phyloP scores from a whole-genome alignment of 768 basidiomycete species.

The Gymnopilus junonius region DNA sequence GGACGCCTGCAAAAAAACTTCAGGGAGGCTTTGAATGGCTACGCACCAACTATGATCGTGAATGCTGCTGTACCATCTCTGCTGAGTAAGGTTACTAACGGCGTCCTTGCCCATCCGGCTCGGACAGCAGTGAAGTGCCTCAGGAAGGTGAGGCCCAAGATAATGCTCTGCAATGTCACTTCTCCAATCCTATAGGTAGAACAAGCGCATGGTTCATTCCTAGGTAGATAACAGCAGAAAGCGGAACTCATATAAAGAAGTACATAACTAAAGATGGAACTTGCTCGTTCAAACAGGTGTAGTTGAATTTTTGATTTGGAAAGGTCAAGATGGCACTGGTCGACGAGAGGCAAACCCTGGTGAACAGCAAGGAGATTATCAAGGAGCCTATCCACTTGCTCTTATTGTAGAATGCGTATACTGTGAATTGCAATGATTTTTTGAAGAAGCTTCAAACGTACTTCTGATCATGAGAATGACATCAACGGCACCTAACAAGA shows the following conservation, averaged over 20 bases:
- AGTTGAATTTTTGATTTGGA: constrained; percentile 16
- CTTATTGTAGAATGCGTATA: constrained; percentile 20
- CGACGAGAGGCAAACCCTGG: constrained; percentile 9
- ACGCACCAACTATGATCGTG: constrained; percentile 14
- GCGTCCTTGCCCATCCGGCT: constrained; percentile 18
- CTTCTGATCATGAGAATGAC: constrained; percentile 21
- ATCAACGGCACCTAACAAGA: constrained; percentile 16
- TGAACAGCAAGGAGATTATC: constrained; percentile 7
- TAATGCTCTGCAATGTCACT: constrained; percentile 16
- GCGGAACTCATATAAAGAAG: constrained; percentile 13
- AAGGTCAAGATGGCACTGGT: constrained; percentile 15
- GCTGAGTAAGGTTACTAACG: constrained; percentile 17
- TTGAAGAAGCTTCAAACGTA: neutral
- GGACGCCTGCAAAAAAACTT: constrained; percentile 7
- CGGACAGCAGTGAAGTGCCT: constrained; percentile 21
- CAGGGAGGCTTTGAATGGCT: neutral
- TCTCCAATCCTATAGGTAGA: constrained; percentile 12
- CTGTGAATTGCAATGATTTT: neutral
- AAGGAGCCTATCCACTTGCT: constrained; percentile 14
- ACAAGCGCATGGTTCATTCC: neutral
- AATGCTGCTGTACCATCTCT: constrained; percentile 15
- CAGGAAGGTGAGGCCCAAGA: constrained; percentile 20
- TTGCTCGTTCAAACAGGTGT: constrained; percentile 13
- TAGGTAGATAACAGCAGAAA: neutral
- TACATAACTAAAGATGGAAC: constrained; percentile 14